Evolutionary conservation across 2,329 filamentous ascomycete genomes (phyloP).

Genomic region (Sarocladium brachiariae): DNA sequence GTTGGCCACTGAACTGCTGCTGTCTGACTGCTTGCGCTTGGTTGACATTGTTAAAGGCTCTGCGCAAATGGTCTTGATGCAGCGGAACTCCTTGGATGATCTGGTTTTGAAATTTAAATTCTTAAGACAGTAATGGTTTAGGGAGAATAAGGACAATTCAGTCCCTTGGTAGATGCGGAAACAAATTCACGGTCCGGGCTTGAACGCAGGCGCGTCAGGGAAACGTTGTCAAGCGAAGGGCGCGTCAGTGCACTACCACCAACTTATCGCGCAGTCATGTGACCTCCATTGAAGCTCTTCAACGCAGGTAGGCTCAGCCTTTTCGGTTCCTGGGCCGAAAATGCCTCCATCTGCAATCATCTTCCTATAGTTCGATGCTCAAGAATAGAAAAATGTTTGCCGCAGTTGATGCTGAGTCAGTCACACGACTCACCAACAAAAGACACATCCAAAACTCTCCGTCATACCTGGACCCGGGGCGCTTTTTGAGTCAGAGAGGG

Average conservation of each 20-base stretch:
- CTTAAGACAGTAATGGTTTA: not conserved
- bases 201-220: not conserved
- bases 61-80: not conserved
- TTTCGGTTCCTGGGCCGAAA: no score
- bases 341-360: no score
- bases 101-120: no score
- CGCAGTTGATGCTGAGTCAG: no score
- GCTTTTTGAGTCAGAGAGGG: no score
- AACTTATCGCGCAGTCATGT: conserved; percentile 7
- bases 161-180: not conserved
- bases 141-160: no score
- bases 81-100: not conserved
- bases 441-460: no score
- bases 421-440: no score
- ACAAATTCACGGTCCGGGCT: not conserved
- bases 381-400: no score
- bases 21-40: conserved; percentile 5
- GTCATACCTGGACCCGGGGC: no score
- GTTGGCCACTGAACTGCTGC: not conserved
- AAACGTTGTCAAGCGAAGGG: conserved; percentile 6
- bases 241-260: conserved; percentile 1
- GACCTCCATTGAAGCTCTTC: not conserved
- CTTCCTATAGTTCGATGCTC: no score
- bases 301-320: no score
- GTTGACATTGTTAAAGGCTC: not conserved